phyloP scores from a whole-genome alignment of 805 yeast species.

The Saccharomycodes ludwigii region DNA sequence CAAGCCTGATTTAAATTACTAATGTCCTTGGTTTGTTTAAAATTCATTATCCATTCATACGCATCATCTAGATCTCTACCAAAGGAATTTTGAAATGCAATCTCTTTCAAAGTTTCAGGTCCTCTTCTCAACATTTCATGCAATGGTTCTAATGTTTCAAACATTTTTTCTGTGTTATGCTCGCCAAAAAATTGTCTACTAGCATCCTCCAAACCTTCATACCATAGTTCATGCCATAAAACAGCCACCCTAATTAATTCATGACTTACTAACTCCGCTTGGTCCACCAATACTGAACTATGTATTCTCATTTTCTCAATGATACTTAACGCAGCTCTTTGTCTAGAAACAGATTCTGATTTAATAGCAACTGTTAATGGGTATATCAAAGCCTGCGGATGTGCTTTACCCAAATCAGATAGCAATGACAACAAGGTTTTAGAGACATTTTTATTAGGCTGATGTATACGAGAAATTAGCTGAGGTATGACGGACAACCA shows the following conservation, averaged over 20 bases:
- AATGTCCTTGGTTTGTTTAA: conserved; percentile 71
- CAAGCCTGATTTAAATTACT: conserved; percentile 92
- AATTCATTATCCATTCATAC: conserved; percentile 82
- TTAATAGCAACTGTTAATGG: conserved; percentile 94
- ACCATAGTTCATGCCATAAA: conserved; percentile 97
- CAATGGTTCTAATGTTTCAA: conserved; percentile 76
- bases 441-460: conserved; percentile 78
- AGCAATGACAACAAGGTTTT: conserved; percentile 66
- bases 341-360: conserved; percentile 81
- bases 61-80: conserved; percentile 91
- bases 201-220: conserved; percentile 94
- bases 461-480: conserved; percentile 90
- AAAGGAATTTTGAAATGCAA: conserved; percentile 83
- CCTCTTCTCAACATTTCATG: conserved; percentile 77
- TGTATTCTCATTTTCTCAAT: conserved; percentile 88
- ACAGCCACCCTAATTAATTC: conserved; percentile 93
- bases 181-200: conserved; percentile 88
- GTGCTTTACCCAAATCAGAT: conserved; percentile 84
- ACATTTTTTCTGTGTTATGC: conserved; percentile 90
- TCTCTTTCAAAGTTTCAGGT: conserved; percentile 86
- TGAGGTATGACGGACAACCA: conserved; percentile 97
- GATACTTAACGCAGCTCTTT: conserved; percentile 81
- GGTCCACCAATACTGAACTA: conserved; percentile 73
- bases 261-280: conserved; percentile 86
- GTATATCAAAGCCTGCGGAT: conserved; percentile 93